These are phyloP conservation scores for Physcia stellaris DNA, from an alignment of 495 filamentous ascomycete species.

Conservation along the genomic window DNA sequence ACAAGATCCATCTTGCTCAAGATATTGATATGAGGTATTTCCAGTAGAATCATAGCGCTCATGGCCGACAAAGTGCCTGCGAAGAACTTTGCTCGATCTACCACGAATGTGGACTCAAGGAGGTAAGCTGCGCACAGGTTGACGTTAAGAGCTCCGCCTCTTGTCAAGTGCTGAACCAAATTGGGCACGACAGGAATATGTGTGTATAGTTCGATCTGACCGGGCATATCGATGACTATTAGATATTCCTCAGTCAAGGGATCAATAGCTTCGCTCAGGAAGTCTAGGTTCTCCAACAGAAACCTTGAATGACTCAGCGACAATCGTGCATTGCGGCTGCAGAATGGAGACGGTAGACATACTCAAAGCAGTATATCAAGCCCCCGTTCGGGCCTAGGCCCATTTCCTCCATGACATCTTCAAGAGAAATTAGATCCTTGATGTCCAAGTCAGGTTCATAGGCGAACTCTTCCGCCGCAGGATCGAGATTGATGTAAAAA, in stretches of 20 bases:
- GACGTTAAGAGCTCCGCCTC: constrained; percentile 69
- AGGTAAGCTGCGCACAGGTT: constrained; percentile 91
- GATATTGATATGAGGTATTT: constrained; percentile 89
- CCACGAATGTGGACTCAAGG: constrained; percentile 85
- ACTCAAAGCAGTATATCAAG: constrained; percentile 95
- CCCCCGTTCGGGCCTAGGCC: constrained; percentile 87
- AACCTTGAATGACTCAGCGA: too few relatives aligned
- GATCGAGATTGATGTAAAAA: constrained; percentile 97
- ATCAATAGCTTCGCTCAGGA: constrained; percentile 76
- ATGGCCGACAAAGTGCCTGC: constrained; percentile 89
- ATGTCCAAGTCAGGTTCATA: constrained; percentile 94
- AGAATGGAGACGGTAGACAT: constrained; percentile 6
- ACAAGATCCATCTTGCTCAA: constrained; percentile 95
- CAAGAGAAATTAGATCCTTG: constrained; percentile 85
- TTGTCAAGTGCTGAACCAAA: constrained; percentile 69
- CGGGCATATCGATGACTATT: constrained; percentile 96
- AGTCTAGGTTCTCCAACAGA: constrained; percentile 91
- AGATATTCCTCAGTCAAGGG: constrained; percentile 85
- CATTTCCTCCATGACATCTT: constrained; percentile 98
- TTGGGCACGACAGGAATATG: constrained; percentile 85
- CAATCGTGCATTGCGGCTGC: too few relatives aligned
- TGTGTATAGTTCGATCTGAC: constrained; percentile 97
- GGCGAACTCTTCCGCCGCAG: constrained; percentile 82
- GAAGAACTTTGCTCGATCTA: constrained; percentile 94
- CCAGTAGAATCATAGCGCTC: constrained; percentile 97